These are phyloP conservation scores for Microascus cirrosus DNA, from an alignment of 2,329 filamentous ascomycete species.

Conservation along the genomic window DNA sequence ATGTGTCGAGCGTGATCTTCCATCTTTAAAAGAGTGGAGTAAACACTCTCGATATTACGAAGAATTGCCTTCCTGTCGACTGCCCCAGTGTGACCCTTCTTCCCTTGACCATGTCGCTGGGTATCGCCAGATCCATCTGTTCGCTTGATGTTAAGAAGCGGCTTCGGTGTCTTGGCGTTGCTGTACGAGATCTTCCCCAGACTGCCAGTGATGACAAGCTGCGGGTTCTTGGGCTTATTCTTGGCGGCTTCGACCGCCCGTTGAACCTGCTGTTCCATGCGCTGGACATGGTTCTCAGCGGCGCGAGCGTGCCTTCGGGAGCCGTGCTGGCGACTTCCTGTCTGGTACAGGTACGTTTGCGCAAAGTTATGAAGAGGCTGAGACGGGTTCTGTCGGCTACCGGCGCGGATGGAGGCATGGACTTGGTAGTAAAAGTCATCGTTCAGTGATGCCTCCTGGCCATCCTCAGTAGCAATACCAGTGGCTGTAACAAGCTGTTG, in stretches of 20 bases:
- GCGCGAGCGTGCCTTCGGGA: conserved; percentile 67
- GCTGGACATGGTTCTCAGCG: conserved; percentile 93
- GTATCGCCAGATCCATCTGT: conserved; percentile 49
- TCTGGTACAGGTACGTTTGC: conserved; percentile 95
- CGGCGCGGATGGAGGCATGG: conserved; percentile 84
- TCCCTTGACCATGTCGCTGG: conserved; percentile 38
- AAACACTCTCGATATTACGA: conserved; percentile 79
- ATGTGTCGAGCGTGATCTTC: conserved; percentile 84
- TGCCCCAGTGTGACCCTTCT: conserved; percentile 29
- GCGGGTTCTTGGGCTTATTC: conserved; percentile 94
- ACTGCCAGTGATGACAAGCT: conserved; percentile 91
- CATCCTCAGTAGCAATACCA: conserved; percentile 71
- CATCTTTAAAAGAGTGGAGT: conserved; percentile 79
- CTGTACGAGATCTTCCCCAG: conserved; percentile 98
- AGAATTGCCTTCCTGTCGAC: conserved; percentile 75
- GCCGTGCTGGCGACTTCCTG: conserved; percentile 68
- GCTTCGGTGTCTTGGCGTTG: conserved; percentile 95
- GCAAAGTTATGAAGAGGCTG: conserved; percentile 94
- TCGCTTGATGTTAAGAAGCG: conserved; percentile 89
- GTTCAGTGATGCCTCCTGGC: conserved; percentile 66
- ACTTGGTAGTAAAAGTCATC: conserved; percentile 99
- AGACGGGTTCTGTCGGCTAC: conserved; percentile 79
- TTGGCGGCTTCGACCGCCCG: conserved; percentile 95
- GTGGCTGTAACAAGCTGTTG: conserved; percentile 92
- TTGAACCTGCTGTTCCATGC: conserved; percentile 98